phyloP scores from a whole-genome alignment of 2,329 filamentous ascomycete genomes.

The Didymosphaeria variabile region DNA sequence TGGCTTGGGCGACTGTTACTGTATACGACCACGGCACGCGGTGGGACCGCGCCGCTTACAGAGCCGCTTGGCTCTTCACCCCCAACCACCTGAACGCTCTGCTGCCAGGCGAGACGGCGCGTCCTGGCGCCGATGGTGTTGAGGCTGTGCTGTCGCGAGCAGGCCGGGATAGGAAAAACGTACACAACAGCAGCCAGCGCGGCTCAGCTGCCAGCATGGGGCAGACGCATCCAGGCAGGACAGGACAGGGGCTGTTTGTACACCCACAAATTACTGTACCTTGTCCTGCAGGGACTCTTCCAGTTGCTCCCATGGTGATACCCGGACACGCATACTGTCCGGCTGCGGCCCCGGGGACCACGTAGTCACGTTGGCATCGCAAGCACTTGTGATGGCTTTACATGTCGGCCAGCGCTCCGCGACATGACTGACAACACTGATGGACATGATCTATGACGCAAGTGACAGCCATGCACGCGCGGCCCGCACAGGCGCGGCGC shows the following conservation, averaged over 20 bases:
- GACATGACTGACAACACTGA: neutral
- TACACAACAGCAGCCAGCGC: neutral
- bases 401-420: neutral
- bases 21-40: neutral
- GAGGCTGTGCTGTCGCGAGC: slow-evolving; percentile 1
- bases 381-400: neutral
- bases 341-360: too few species aligned
- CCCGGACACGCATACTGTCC: too few species aligned
- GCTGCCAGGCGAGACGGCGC: neutral
- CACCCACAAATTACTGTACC: neutral
- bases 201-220: slow-evolving; percentile 1
- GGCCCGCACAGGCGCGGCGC: neutral
- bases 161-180: neutral
- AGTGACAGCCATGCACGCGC: neutral
- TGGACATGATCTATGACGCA: neutral
- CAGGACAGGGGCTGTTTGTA: neutral
- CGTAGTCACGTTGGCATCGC: neutral
- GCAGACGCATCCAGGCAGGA: neutral
- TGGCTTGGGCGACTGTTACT: neutral
- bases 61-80: neutral
- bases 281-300: neutral
- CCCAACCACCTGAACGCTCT: neutral
- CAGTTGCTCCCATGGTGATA: neutral
- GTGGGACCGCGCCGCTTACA: slow-evolving; percentile 2
- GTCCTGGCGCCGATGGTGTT: neutral